Conservation (phyloP, 352 stramenopile species). For the Peronospora farinosa region DNA sequence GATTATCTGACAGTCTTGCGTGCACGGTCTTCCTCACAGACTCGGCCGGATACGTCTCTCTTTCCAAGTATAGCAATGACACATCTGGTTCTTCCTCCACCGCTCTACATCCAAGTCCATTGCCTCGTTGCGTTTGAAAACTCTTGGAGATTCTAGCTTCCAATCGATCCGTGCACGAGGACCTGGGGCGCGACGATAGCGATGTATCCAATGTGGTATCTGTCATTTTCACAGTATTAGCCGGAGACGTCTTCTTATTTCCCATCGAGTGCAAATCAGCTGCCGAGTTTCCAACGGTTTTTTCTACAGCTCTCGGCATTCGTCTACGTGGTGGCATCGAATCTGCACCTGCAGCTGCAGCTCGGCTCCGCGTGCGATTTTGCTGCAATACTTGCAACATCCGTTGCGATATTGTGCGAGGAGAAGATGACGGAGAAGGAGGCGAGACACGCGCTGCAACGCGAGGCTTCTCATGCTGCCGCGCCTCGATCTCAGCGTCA, state of each 20-base stretch:
- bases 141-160: slow-evolving; percentile 65
- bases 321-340: slow-evolving; percentile 2
- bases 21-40: slow-evolving; percentile 42
- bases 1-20: slow-evolving; percentile 37
- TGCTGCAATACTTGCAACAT: slow-evolving; percentile 57
- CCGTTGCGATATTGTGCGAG: slow-evolving; percentile 48
- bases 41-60: slow-evolving; percentile 62
- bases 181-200: slow-evolving; percentile 25
- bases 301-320: background rate
- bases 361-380: slow-evolving; percentile 23
- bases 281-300: slow-evolving; percentile 4
- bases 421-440: background rate
- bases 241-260: slow-evolving; percentile 6
- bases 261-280: slow-evolving; percentile 12
- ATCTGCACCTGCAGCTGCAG: slow-evolving; percentile 7
- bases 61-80: slow-evolving; percentile 48
- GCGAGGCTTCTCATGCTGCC: slow-evolving; percentile 12
- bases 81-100: slow-evolving; percentile 33
- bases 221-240: slow-evolving; percentile 6
- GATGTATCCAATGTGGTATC: slow-evolving; percentile 18
- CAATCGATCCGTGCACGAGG: slow-evolving; percentile 45
- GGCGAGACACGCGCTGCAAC: background rate
- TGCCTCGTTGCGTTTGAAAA: slow-evolving; percentile 30
- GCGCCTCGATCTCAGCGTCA: slow-evolving; percentile 65
- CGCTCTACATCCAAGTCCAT: slow-evolving; percentile 5